Evolutionary conservation across 225 moss, liverwort and hornwort species (phyloP), one percentile per base, ranked within the genome.

Genomic region (Sphagnum tenellum): DNA sequence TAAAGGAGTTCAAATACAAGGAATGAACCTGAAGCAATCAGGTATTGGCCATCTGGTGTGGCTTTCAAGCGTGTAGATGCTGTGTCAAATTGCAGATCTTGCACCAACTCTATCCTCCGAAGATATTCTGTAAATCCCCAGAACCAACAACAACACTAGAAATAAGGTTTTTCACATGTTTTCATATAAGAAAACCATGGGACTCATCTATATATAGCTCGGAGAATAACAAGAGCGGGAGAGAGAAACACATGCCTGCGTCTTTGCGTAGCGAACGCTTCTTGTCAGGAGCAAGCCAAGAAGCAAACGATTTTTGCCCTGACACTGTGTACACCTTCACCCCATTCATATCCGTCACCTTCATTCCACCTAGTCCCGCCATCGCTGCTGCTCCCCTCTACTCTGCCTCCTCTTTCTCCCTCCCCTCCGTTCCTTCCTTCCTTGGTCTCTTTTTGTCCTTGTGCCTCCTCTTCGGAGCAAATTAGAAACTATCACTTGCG

Each of bases 301-400:
- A 85, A 9, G 94, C 89, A 61, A 88, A 78, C 59, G 92, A 79
- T 29, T 84, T 83, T 65, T 91, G 84, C 12, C 89, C 94, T 7
- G 91, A 84, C 45, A 95, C 91, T 6, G 78, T 78, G 65, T 95
- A 95, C 50, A 95, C 91, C 69, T 91, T 95, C 48, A 95, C 88
- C 49, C 94, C 94, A 60, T 95, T 95, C 74, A 91, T 79, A 57
- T 78, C 75, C 9, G 89, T 89, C 47, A 88, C 78, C 73, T 88
- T 89, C 88, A 95, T 91, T 44, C 79, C 76, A 45, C 83, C 83
- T 10, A 62, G 59, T 5, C 73, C 76, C 47, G 74, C 63, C 83
- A 83, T 83, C 52, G 52, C 52, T 9, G 6, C 52, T 52, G 52
- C 29, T 29, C 29, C 29, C 29, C 29, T 29, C 29, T 29, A 29